Conservation (phyloP, 2,329 filamentous ascomycete genomes). For the Aureobasidium sp. region DNA sequence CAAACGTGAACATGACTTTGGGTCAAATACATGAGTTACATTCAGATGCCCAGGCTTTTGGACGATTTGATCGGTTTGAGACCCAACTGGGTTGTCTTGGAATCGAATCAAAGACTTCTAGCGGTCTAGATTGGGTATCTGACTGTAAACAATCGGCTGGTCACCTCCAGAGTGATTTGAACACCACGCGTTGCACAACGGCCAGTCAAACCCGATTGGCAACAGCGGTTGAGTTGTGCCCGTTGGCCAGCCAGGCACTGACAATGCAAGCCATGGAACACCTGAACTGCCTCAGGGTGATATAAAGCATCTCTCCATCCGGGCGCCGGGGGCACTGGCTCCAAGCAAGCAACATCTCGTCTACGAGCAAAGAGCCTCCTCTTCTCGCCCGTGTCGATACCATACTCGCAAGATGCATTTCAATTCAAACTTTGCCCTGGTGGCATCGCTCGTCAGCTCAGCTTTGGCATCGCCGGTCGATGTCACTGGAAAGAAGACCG, state of each 20-base stretch:
- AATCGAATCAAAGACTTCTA: background rate
- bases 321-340: background rate
- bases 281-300: background rate
- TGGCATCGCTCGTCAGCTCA: slow-evolving; percentile 23
- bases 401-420: slow-evolving; percentile 20
- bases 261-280: slow-evolving; percentile 3
- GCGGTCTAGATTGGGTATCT: background rate
- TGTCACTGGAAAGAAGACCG: slow-evolving; percentile 17
- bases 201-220: slow-evolving; percentile 8
- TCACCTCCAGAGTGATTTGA: background rate
- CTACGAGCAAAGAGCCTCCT: background rate
- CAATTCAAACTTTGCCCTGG: slow-evolving; percentile 19
- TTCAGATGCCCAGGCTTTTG: background rate
- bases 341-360: slow-evolving; percentile 3
- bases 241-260: slow-evolving; percentile 10
- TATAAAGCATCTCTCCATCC: slow-evolving; percentile 2
- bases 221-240: slow-evolving; percentile 5
- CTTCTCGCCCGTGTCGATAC: background rate
- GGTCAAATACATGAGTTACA: background rate
- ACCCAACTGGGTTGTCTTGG: background rate
- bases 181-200: background rate
- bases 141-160: background rate
- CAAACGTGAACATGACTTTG: slow-evolving; percentile 7
- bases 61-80: background rate
- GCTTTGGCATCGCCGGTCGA: slow-evolving; percentile 23